Evolutionary conservation across 1,139 yeast species (phyloP).

Genomic region (Pichia sp.): DNA sequence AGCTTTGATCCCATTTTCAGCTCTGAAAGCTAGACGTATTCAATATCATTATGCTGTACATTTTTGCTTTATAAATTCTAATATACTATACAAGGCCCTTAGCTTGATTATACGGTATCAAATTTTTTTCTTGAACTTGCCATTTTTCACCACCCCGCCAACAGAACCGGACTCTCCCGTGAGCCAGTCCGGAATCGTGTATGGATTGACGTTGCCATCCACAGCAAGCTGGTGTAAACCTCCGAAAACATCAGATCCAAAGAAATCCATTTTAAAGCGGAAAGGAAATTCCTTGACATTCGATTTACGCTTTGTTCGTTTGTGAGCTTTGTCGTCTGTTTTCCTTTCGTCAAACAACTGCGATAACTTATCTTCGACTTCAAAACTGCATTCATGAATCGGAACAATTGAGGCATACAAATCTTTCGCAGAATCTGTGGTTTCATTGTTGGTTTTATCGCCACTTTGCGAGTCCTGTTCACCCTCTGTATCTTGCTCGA

Average conservation of each 20-base stretch:
- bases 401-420: constrained; percentile 53
- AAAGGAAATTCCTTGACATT: constrained; percentile 21
- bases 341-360: background rate
- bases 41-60: background rate
- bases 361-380: constrained; percentile 26
- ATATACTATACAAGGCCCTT: constrained; percentile 4
- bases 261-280: constrained; percentile 46
- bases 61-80: constrained; percentile 8
- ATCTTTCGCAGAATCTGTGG: constrained; percentile 22
- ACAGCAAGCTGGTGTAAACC: constrained; percentile 75
- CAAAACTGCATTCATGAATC: constrained; percentile 47
- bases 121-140: background rate
- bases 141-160: constrained; percentile 7
- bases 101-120: background rate
- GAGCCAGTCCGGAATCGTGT: constrained; percentile 65
- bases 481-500: constrained; percentile 23
- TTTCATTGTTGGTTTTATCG: constrained; percentile 21
- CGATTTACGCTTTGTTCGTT: background rate
- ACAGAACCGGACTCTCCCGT: constrained; percentile 53
- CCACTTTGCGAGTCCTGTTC: constrained; percentile 25
- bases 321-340: constrained; percentile 10
- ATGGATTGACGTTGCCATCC: constrained; percentile 48
- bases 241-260: constrained; percentile 75
- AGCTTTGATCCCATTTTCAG: constrained; percentile 14
- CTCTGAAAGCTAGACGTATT: constrained; percentile 2